phyloP scores from a whole-genome alignment of 495 filamentous ascomycete genomes.

The Penicillium roqueforti region DNA sequence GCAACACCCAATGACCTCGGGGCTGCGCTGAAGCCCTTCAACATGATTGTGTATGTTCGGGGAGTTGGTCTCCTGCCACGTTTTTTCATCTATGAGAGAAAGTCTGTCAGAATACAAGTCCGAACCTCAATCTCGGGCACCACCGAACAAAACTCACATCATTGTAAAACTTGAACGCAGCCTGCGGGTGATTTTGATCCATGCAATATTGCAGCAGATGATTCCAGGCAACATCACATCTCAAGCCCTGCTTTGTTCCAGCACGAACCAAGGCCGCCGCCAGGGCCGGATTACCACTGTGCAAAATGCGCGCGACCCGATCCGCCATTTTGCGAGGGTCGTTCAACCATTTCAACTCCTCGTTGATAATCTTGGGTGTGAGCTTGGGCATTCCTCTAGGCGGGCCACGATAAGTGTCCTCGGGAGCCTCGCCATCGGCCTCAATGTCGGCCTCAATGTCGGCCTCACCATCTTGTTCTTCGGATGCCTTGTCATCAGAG shows the following conservation, averaged over 20 bases:
- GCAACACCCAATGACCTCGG: constrained; percentile 48
- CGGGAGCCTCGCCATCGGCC: not conserved
- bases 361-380: constrained; percentile 26
- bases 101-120: constrained; percentile 10
- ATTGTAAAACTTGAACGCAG: constrained; percentile 75
- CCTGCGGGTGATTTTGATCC: constrained; percentile 50
- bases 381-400: not conserved
- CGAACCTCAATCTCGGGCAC: not conserved
- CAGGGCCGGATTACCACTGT: constrained; percentile 51
- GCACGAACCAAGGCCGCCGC: constrained; percentile 62
- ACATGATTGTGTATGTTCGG: constrained; percentile 75
- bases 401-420: not conserved
- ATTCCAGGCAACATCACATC: constrained; percentile 79
- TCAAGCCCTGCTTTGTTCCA: constrained; percentile 54
- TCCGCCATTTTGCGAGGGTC: constrained; percentile 65
- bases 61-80: constrained; percentile 67
- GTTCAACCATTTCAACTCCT: constrained; percentile 58
- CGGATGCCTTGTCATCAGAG: not conserved
- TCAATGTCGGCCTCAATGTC: not conserved
- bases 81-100: constrained; percentile 80
- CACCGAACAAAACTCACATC: constrained; percentile 51
- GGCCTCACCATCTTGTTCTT: not conserved
- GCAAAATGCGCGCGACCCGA: constrained; percentile 54
- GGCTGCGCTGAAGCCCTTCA: constrained; percentile 64
- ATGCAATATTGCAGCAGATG: constrained; percentile 70